phyloP scores from a whole-genome alignment of 2,329 filamentous ascomycete species.

The Lojkania enalia region DNA sequence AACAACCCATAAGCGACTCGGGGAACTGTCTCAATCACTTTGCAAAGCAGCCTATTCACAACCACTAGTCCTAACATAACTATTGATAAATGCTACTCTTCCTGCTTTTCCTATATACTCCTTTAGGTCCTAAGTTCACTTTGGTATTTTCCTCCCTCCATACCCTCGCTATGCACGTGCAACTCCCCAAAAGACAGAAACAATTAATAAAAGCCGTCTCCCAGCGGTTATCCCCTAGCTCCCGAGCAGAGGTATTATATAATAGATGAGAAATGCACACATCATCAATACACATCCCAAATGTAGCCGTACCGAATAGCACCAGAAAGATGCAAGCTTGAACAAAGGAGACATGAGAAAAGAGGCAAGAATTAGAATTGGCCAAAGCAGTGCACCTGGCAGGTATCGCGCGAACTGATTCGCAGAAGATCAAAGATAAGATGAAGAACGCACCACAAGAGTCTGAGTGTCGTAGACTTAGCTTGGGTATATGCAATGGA shows the following conservation, averaged over 20 bases:
- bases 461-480: not conserved
- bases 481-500: slow-evolving; percentile 19
- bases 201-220: not conserved
- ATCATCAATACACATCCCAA: slow-evolving; percentile 15
- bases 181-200: too few species aligned
- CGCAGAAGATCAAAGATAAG: slow-evolving; percentile 15
- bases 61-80: too few species aligned
- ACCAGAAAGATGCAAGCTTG: slow-evolving; percentile 9
- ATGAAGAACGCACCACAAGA: slow-evolving; percentile 11
- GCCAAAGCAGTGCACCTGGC: slow-evolving; percentile 33
- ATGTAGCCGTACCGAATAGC: slow-evolving; percentile 15
- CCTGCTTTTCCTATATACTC: slow-evolving; percentile 1
- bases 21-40: too few species aligned
- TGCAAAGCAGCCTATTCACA: too few species aligned
- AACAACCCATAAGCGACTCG: too few species aligned
- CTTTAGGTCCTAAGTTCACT: not conserved
- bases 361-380: not conserved
- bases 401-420: slow-evolving; percentile 24
- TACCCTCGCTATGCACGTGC: not conserved
- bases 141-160: not conserved
- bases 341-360: slow-evolving; percentile 8
- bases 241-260: slow-evolving; percentile 15
- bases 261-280: slow-evolving; percentile 4
- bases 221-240: slow-evolving; percentile 8
- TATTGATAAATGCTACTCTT: too few species aligned